Evolutionary conservation across 73 alveolate genomes (phyloP), one percentile per base, ranked within the genome.

Genomic region (Paramecium primaurelia): DNA sequence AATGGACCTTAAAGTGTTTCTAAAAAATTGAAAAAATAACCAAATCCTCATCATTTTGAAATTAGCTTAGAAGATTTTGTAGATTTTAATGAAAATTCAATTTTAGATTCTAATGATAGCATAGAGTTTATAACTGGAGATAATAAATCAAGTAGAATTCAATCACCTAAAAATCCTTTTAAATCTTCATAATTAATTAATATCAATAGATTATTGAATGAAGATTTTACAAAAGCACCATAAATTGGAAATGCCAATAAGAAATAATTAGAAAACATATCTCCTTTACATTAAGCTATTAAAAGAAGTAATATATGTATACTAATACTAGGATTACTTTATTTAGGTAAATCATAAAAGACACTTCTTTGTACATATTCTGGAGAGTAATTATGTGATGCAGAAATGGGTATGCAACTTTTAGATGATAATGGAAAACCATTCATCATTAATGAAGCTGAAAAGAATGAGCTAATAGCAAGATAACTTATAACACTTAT

Each of bases 31-130:
- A 36, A 30, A n/a, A 38, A 75, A 36, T 11, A 42, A 7, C 88
- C 88, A 36, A 42, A 75, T 36, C 58, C n/a, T 4, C 58, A 22
- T 20, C 20, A 75, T 16, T 42, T 42, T 22, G 88, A 75, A n/a
- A 80, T 80, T 11, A 80, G 91, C 30, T 18, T 80, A 49, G 91
- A 80, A 20, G 91, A 80, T 45, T 80, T 80, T 80, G 91, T 26
- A 6, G 91, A 80, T 49, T 80, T 80, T 26, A 80, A 80, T 49
- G 91, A 80, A 6, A 49, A 80, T 9, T 80, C 91, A 20, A 42
- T 80, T 16, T 11, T 26, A 25, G 91, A 80, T 80, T 80, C 91
- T 3, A 80, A 47, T 80, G 91, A 80, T 12, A 80, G 91, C 22
- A 22, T 75, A 1, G 84, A 64, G 12, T 64, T 64, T 64, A 54